Conservation (phyloP, 305 asterid species). For the Stenogyne calaminthoides region DNA sequence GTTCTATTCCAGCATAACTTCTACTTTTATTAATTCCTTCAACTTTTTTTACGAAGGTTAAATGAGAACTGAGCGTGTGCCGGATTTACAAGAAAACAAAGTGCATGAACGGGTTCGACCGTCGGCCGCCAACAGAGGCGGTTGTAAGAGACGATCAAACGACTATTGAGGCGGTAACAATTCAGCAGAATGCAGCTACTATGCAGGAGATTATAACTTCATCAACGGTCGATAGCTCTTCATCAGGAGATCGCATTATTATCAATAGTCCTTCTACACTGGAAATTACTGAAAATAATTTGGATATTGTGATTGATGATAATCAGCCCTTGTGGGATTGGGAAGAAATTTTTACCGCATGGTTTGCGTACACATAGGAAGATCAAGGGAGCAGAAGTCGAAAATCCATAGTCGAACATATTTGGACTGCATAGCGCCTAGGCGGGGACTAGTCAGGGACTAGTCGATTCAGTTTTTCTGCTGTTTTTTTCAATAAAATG, state of each 20-base stretch:
- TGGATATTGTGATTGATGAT: constrained; percentile 10
- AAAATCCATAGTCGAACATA: no score
- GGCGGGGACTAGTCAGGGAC: no score
- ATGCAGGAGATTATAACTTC: background rate
- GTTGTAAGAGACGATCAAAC: background rate
- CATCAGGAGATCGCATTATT: constrained; percentile 31
- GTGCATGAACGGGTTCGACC: constrained; percentile 27
- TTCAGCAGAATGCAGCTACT: background rate
- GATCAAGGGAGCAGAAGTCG: no score
- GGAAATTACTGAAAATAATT: constrained; percentile 2
- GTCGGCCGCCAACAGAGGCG: constrained; percentile 22
- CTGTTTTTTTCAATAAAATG: no score
- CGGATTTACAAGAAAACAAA: constrained; percentile 35
- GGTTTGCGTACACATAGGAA: background rate
- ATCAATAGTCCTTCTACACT: no score
- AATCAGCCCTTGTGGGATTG: constrained; percentile 40
- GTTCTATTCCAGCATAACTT: background rate
- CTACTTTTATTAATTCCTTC: no score
- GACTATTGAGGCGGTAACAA: background rate
- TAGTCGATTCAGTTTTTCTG: no score
- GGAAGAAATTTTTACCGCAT: constrained; percentile 20
- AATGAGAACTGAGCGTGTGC: constrained; percentile 35
- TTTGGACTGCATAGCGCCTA: no score
- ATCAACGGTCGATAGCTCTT: constrained; percentile 17
- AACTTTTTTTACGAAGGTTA: constrained; percentile 10